Conservation (phyloP, 2,329 filamentous ascomycete genomes). For the Pyrenophora graminea region DNA sequence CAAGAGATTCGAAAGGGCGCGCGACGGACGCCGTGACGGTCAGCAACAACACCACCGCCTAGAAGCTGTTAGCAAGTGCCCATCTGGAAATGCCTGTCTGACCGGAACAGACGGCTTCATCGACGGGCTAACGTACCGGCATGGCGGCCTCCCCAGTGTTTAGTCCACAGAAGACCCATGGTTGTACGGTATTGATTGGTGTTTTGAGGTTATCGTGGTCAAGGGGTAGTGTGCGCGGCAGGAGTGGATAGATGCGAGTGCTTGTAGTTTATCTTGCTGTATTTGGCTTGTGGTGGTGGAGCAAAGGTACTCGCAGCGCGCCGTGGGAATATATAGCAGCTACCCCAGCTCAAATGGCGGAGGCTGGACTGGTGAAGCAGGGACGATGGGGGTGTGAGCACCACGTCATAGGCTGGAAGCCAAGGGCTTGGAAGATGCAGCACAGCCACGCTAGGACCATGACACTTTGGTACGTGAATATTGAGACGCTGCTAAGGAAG, state of each 20-base stretch:
- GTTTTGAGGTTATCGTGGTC: not conserved
- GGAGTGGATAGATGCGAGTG: not conserved
- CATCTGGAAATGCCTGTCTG: not conserved
- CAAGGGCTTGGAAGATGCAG: constrained; percentile 13
- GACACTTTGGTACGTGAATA: not conserved
- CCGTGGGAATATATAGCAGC: constrained; percentile 18
- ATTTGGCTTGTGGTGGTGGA: constrained; percentile 2
- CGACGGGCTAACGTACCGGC: constrained; percentile 41
- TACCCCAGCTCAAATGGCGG: constrained; percentile 1
- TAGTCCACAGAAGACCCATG: constrained; percentile 56
- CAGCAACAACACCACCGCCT: constrained; percentile 57
- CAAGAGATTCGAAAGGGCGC: constrained; percentile 57
- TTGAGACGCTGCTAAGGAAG: no score
- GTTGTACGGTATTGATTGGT: constrained; percentile 22
- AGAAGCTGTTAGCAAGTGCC: constrained; percentile 22
- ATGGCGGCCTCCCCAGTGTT: constrained; percentile 50
- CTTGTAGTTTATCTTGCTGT: not conserved
- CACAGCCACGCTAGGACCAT: constrained; percentile 5
- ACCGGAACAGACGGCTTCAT: constrained; percentile 5
- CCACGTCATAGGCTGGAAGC: constrained; percentile 14
- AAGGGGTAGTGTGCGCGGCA: not conserved
- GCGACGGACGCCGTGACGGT: constrained; percentile 57
- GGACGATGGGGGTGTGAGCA: constrained; percentile 7
- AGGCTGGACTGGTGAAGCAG: constrained; percentile 20
- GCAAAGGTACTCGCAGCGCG: not conserved